Evolutionary conservation across 495 filamentous ascomycete species (phyloP).

Genomic region (Aspergillus affinis): DNA sequence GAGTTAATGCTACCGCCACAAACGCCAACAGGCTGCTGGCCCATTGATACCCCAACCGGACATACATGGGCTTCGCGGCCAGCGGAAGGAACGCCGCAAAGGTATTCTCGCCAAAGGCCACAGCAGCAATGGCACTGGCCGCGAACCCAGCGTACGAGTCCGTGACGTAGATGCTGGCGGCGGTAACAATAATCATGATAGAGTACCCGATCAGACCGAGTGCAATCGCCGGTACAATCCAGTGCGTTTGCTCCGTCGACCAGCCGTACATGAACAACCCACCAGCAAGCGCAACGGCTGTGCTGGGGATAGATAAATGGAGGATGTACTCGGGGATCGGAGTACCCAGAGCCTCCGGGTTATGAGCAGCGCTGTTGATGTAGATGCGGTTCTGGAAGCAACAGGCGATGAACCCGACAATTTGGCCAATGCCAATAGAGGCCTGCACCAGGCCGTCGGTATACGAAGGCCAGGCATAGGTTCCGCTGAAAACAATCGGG

Average conservation of each 20-base stretch:
- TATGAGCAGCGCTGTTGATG: slow-evolving; percentile 8
- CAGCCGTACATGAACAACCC: slow-evolving; percentile 25
- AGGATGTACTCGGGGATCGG: slow-evolving; percentile 22
- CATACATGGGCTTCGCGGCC: slow-evolving; percentile 44
- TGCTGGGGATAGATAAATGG: slow-evolving; percentile 18
- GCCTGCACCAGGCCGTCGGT: slow-evolving; percentile 11
- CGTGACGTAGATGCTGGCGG: slow-evolving; percentile 32
- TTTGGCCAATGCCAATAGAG: slow-evolving; percentile 13
- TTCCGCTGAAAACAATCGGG: slow-evolving; percentile 12
- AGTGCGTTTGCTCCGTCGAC: slow-evolving; percentile 15
- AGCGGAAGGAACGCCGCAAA: slow-evolving; percentile 40
- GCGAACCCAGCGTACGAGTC: slow-evolving; percentile 37
- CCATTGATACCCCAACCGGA: slow-evolving; percentile 42
- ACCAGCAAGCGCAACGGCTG: slow-evolving; percentile 13
- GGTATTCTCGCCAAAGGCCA: slow-evolving; percentile 38
- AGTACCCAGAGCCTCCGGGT: slow-evolving; percentile 8
- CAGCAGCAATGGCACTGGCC: slow-evolving; percentile 35
- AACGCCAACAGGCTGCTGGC: slow-evolving; percentile 43
- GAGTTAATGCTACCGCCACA: slow-evolving; percentile 31
- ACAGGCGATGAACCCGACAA: slow-evolving; percentile 10
- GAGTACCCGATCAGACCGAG: slow-evolving; percentile 25
- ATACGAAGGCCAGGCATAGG: slow-evolving; percentile 8
- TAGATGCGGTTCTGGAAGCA: slow-evolving; percentile 13
- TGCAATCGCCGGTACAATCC: slow-evolving; percentile 27
- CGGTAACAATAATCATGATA: slow-evolving; percentile 32